These are phyloP conservation scores for Geosmithia putterillii DNA, from an alignment of 2,329 filamentous ascomycete species.

Conservation along the genomic window DNA sequence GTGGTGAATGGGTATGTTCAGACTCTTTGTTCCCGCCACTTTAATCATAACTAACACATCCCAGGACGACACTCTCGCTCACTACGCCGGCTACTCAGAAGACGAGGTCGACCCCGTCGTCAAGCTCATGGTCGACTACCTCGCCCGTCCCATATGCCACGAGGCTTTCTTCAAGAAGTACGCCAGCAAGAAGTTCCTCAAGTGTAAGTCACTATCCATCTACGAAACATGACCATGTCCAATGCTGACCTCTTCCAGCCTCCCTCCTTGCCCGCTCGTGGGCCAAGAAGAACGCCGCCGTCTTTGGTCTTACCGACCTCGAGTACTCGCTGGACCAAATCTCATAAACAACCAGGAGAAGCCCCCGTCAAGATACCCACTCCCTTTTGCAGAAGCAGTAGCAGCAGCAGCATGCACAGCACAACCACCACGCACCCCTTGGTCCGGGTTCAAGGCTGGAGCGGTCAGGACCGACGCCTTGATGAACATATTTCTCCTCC, in stretches of 20 bases:
- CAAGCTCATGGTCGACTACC: conserved; percentile 91
- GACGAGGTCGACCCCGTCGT: conserved; percentile 89
- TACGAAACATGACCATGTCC: background rate
- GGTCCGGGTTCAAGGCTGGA: background rate
- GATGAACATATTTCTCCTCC: background rate
- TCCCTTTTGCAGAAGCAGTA: background rate
- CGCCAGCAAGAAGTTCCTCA: conserved; percentile 97
- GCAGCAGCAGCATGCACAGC: background rate
- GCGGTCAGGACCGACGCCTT: background rate
- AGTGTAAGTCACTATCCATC: conserved; percentile 51
- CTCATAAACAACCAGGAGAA: too few species aligned
- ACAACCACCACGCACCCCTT: background rate
- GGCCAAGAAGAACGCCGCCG: conserved; percentile 67
- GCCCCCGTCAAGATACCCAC: too few species aligned
- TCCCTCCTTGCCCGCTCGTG: conserved; percentile 86
- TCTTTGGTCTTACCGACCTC: conserved; percentile 41
- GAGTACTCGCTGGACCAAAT: conserved; percentile 37
- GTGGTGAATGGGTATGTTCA: conserved; percentile 73
- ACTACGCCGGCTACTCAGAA: conserved; percentile 90
- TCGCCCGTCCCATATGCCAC: conserved; percentile 78
- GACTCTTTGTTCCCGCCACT: background rate
- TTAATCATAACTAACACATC: too few species aligned
- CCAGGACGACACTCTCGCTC: conserved; percentile 70
- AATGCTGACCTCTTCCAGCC: conserved; percentile 34
- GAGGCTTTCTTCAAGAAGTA: conserved; percentile 99